Conservation (phyloP, 805 yeast genomes). For the Clavispora fructus region DNA sequence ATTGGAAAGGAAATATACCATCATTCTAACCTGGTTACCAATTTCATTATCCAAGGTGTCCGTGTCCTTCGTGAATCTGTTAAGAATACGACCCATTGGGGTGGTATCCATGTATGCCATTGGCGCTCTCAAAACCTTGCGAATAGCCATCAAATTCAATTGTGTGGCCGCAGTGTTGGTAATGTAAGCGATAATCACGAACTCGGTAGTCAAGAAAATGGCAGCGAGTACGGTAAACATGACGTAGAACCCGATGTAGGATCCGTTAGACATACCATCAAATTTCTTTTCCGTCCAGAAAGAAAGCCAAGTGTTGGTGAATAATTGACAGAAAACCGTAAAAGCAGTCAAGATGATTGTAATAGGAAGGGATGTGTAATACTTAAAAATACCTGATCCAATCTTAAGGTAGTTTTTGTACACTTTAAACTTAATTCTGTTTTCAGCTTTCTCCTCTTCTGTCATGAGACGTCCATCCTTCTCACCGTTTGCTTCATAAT, state of each 20-base stretch:
- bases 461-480: conserved; percentile 13
- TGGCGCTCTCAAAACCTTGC: conserved; percentile 64
- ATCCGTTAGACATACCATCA: conserved; percentile 38
- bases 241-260: conserved; percentile 72
- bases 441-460: conserved; percentile 15
- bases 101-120: conserved; percentile 81
- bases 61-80: conserved; percentile 83
- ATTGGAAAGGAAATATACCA: conserved; percentile 48
- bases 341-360: conserved; percentile 11
- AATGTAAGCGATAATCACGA: conserved; percentile 43
- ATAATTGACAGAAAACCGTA: conserved; percentile 43
- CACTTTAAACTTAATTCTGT: conserved; percentile 24
- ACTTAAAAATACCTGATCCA: conserved; percentile 24
- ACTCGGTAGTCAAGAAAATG: conserved; percentile 37
- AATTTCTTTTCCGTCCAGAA: conserved; percentile 70
- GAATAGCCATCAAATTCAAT: conserved; percentile 60
- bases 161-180: conserved; percentile 49
- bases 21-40: conserved; percentile 61
- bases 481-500: conserved; percentile 5
- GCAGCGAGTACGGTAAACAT: conserved; percentile 51
- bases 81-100: conserved; percentile 82
- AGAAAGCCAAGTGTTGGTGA: conserved; percentile 74
- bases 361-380: conserved; percentile 18
- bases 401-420: conserved; percentile 27
- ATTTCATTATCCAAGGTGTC: conserved; percentile 79